Evolutionary conservation across 257 asterid genomes (phyloP), one percentile per base, ranked within the genome.

Genomic region (Nicotiana tabacum): DNA sequence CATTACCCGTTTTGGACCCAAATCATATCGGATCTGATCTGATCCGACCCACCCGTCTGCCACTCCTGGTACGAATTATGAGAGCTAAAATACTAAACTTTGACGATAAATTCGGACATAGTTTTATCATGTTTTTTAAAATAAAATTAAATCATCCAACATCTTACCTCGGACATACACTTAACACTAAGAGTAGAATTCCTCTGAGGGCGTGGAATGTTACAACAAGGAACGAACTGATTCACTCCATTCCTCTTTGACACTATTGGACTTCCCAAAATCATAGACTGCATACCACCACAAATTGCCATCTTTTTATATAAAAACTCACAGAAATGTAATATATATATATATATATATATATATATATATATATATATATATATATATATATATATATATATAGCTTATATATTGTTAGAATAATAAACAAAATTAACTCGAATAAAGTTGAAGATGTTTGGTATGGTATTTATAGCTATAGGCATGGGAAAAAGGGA

Each of bases 91-190:
- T 2, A 32, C 0, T 32, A 32, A 32, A 32, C 33, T 32, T 32
- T 32, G 33, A 32, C 33, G 3, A 32, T 32, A 32, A 32, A 32
- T 33, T 30, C 33, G 33, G 3, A 1, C 33, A 30, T 30, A 1
- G 2, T 33, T 3, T 33, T 32, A 0, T 33, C 5, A 33, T 33
- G 5, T 2, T 33, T 33, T 3, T 33, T 33, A 33, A 4, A 33
- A 33, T 33, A 33, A 33, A 33, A 33, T 33, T 32, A 4, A 35
- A 35, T 35, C 0, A 11, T 24, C 35, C 33, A 24, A 1, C 6
- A 9, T 33, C 5, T 70, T 74, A 64, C 96, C 88, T 92, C 88
- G 48, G 91, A 83, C 86, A 69, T 84, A 86, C 91, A 83, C 78
- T 88, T 88, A 33, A 93, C 90, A 57, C 80, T 87, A 37, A 92